These are phyloP conservation scores for Debaryomycetaceae sp. DNA, from an alignment of 1,139 yeast genomes.

Conservation along the genomic window DNA sequence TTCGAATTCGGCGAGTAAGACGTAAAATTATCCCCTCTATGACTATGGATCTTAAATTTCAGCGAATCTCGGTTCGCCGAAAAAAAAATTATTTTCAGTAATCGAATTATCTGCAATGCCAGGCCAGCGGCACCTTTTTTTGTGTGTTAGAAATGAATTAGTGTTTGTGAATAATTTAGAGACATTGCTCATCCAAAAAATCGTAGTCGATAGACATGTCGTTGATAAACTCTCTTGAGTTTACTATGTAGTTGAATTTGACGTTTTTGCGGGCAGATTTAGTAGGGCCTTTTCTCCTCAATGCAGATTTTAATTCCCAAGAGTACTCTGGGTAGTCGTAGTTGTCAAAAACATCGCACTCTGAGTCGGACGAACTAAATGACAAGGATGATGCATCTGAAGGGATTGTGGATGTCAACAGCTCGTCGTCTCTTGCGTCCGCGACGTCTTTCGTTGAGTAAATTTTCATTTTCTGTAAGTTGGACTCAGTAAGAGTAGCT, in stretches of 20 bases:
- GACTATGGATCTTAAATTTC: not conserved
- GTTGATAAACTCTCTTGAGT: constrained; percentile 42
- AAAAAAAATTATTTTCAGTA: too few relatives aligned
- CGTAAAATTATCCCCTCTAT: too few relatives aligned
- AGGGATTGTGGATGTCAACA: constrained; percentile 3
- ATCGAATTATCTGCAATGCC: not conserved
- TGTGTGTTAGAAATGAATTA: not conserved
- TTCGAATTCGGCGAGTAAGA: too few relatives aligned
- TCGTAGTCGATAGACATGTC: constrained; percentile 44
- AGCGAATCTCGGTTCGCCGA: not conserved
- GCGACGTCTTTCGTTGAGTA: not conserved
- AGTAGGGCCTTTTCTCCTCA: constrained; percentile 1
- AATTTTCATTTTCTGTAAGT: not conserved
- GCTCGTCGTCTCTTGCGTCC: not conserved
- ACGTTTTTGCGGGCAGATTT: constrained; percentile 15
- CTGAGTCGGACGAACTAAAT: constrained; percentile 5
- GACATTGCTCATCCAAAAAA: constrained; percentile 35
- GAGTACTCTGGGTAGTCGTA: constrained; percentile 7
- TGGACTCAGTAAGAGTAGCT: not conserved
- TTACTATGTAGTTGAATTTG: constrained; percentile 39
- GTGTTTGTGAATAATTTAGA: constrained; percentile 9
- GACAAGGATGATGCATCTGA: constrained; percentile 2
- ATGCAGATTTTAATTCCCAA: constrained; percentile 4
- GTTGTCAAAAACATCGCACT: not conserved
- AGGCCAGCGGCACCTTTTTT: not conserved